A percentile compares a stretch with the other conserved stretches of the same genome.
Conservation (phyloP, 495 filamentous ascomycete genomes). For the Letharia lupina region DNA sequence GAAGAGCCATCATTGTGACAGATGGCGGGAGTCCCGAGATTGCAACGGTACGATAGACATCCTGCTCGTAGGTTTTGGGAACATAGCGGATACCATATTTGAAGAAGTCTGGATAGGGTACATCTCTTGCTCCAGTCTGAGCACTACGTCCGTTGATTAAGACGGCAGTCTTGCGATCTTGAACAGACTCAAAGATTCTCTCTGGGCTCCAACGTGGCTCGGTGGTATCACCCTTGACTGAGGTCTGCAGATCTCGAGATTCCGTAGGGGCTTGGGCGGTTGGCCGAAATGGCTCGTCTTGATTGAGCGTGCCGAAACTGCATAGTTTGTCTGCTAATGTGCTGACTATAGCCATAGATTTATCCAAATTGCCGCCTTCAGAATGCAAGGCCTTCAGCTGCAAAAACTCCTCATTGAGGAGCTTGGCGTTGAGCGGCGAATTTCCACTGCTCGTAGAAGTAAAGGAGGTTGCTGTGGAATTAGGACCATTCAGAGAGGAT, state of each 20-base stretch:
- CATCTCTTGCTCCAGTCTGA: not conserved
- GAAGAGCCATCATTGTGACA: slow-evolving; percentile 1
- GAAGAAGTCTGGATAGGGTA: slow-evolving; percentile 9
- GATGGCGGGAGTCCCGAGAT: slow-evolving; percentile 9
- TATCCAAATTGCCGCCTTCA: not conserved
- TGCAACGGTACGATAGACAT: slow-evolving; percentile 21
- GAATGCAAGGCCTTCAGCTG: not conserved
- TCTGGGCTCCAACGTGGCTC: not conserved
- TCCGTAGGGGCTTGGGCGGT: not conserved
- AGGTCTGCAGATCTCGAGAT: too few relatives aligned
- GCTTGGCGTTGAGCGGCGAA: not conserved
- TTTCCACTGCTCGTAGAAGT: not conserved
- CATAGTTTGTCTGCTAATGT: not conserved
- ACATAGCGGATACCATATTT: slow-evolving; percentile 16
- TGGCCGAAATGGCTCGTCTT: not conserved
- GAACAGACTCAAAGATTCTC: not conserved
- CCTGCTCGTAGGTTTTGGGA: not conserved
- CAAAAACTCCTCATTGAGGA: not conserved
- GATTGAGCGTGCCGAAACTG: not conserved
- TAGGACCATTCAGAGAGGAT: not conserved
- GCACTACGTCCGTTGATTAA: not conserved
- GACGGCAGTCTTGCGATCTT: not conserved
- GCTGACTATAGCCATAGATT: not conserved
- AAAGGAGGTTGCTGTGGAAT: not conserved
- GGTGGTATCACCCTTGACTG: not conserved